Conservation (phyloP, 164 flowering plant genomes). For the grape (Vitis vinifera) region DNA sequence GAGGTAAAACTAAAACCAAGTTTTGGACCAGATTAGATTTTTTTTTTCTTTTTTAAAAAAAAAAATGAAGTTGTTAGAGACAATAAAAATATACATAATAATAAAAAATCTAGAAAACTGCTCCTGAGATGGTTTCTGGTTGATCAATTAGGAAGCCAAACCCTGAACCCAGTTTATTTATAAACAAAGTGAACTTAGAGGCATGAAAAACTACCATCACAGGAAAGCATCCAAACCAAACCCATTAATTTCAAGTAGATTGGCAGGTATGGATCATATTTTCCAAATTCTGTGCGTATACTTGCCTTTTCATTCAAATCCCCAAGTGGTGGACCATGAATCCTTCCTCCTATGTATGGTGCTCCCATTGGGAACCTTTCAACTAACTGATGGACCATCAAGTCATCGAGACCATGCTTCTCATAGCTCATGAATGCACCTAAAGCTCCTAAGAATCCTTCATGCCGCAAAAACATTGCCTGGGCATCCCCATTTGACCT, state of each 20-base stretch:
- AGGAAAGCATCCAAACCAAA: neutral
- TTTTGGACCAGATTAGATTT: neutral
- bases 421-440: conserved; percentile 99
- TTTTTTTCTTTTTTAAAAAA: too few relatives aligned
- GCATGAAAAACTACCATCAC: too few relatives aligned
- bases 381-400: conserved; percentile 97
- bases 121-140: neutral
- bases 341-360: conserved; percentile 87
- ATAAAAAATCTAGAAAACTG: neutral
- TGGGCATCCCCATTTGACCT: conserved; percentile 91
- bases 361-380: conserved; percentile 99
- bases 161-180: neutral
- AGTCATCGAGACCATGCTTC: conserved; percentile 94
- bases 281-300: neutral
- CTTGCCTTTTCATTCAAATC: conserved; percentile 95
- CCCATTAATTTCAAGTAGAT: neutral
- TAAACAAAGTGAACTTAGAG: too few relatives aligned
- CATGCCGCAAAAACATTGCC: conserved; percentile 98
- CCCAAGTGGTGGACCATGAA: conserved; percentile 91
- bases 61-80: too few relatives aligned
- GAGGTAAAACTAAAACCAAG: neutral
- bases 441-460: conserved; percentile 94
- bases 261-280: neutral
- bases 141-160: neutral
- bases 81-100: neutral